phyloP scores from a whole-genome alignment of 2,329 filamentous ascomycete species.

The Calonectria crousiana region DNA sequence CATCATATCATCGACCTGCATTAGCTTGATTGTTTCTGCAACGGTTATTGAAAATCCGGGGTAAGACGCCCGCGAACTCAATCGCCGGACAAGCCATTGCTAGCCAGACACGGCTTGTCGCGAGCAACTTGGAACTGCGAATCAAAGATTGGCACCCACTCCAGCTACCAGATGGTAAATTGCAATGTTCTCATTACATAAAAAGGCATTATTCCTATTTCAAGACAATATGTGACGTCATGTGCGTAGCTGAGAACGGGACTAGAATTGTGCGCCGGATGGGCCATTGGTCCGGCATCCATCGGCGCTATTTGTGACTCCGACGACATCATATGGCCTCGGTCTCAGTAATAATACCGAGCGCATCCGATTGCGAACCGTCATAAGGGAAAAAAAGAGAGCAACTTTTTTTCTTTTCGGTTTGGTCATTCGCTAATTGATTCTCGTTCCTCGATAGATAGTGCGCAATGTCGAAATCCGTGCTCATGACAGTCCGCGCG shows the following conservation, averaged over 20 bases:
- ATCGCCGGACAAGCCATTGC: not conserved
- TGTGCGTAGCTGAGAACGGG: not conserved
- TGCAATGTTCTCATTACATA: not conserved
- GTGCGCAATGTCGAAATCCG: constrained; percentile 18
- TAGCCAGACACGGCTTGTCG: not conserved
- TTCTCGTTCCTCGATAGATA: not conserved
- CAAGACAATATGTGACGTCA: not conserved
- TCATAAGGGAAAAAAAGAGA: constrained; percentile 11
- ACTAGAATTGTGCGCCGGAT: constrained; percentile 15
- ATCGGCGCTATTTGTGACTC: constrained; percentile 16
- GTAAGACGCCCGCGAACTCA: not conserved
- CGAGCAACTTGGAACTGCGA: not conserved
- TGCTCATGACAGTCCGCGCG: constrained; percentile 19
- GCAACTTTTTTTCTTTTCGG: not conserved
- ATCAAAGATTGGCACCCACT: not conserved
- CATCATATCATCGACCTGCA: not conserved
- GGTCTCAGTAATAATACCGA: constrained; percentile 21
- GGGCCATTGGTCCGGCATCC: not conserved
- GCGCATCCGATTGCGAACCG: not conserved
- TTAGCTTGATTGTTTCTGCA: not conserved
- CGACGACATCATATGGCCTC: constrained; percentile 4
- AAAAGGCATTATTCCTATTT: not conserved
- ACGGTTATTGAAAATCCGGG: not conserved
- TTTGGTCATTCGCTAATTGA: not conserved
- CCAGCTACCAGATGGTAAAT: not conserved